A percentile compares a stretch with the other conserved stretches of the same genome.
Evolutionary conservation across 1,284 basidiomycete species (phyloP).

Genomic region (Leccinum pachyderme): DNA sequence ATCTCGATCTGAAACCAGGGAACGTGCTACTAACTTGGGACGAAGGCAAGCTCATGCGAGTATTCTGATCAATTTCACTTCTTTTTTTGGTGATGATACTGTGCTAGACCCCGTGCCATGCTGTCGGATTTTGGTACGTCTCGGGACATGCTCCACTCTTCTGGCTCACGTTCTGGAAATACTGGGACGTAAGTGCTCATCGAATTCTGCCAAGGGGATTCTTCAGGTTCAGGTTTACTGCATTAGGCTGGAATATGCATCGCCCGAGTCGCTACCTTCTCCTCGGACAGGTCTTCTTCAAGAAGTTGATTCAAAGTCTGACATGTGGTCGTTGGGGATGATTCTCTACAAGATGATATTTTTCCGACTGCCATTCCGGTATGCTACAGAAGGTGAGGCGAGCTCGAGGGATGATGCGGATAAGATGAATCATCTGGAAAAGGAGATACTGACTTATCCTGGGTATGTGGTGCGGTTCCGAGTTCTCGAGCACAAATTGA

Average conservation of each 20-base stretch:
- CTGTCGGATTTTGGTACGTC: conserved; percentile 95
- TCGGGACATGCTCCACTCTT: conserved; percentile 77
- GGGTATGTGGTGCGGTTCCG: conserved; percentile 48
- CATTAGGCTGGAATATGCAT: conserved; percentile 70
- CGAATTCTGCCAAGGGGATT: background rate
- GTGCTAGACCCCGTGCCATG: conserved; percentile 77
- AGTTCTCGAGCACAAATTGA: conserved; percentile 4
- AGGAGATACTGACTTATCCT: conserved; percentile 71
- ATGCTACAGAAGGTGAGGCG: conserved; percentile 55
- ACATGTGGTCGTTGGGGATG: conserved; percentile 90
- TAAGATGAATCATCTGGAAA: conserved; percentile 64
- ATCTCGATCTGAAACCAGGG: conserved; percentile 90
- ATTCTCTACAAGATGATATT: conserved; percentile 90
- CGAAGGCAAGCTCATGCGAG: conserved; percentile 78
- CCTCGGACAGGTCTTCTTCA: conserved; percentile 63
- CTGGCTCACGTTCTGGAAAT: conserved; percentile 76
- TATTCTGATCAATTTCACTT: conserved; percentile 8
- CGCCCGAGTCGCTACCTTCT: conserved; percentile 82
- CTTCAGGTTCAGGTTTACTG: conserved; percentile 1
- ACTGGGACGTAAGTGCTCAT: conserved; percentile 79
- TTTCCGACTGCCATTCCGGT: conserved; percentile 77
- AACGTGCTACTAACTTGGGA: conserved; percentile 94
- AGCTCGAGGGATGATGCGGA: conserved; percentile 49
- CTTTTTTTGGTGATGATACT: conserved; percentile 8
- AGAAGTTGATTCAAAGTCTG: conserved; percentile 84